phyloP scores from a whole-genome alignment of 306 rosid genomes.

The Vigna trinervia region DNA sequence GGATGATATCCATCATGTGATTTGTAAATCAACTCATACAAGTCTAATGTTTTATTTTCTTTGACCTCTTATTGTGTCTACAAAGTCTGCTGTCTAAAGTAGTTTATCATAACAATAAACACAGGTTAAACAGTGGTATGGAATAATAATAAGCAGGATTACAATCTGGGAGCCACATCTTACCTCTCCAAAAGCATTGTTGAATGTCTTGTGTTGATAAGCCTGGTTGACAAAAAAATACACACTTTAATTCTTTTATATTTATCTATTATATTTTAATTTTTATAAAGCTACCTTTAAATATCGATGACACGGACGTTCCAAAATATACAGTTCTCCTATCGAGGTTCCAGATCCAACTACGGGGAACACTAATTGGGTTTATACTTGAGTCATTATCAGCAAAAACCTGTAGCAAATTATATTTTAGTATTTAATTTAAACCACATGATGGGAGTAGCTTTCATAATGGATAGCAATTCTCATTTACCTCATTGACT shows the following conservation, averaged over 20 bases:
- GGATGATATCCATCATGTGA: not conserved
- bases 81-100: not conserved
- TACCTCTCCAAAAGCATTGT: conserved; percentile 91
- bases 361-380: conserved; percentile 64
- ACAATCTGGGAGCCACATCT: conserved; percentile 24
- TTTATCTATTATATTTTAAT: not conserved
- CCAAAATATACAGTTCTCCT: conserved; percentile 72
- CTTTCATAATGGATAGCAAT: not conserved
- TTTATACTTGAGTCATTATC: conserved; percentile 61
- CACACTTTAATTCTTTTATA: not conserved
- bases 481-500: conserved; percentile 81
- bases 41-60: too few relatives aligned
- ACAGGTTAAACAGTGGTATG: not conserved
- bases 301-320: conserved; percentile 62
- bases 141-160: conserved; percentile 24
- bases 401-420: conserved; percentile 56
- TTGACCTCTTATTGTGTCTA: too few relatives aligned
- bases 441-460: conserved; percentile 17
- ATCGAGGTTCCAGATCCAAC: conserved; percentile 63
- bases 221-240: conserved; percentile 57
- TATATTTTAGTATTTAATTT: conserved; percentile 24
- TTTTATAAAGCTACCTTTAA: conserved; percentile 59
- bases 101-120: not conserved
- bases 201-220: conserved; percentile 78
- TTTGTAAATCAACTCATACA: not conserved